Evolutionary conservation across 306 rosid species (phyloP).

Genomic region (Trifolium fragiferum): DNA sequence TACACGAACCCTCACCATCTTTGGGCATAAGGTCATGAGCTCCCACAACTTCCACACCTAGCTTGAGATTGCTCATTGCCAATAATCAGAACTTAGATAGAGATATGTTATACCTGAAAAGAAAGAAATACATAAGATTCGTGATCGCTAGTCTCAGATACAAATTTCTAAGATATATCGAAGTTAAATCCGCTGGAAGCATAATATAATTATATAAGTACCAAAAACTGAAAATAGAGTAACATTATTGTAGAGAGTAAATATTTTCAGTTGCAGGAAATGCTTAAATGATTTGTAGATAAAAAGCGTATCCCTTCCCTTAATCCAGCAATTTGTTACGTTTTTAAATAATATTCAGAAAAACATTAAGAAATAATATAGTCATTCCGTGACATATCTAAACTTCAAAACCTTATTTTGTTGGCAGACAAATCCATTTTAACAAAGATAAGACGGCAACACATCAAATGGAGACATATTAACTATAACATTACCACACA

Average conservation of each 20-base stretch:
- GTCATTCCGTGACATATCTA: neutral
- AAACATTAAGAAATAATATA: neutral
- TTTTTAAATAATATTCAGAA: neutral
- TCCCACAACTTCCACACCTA: constrained; percentile 82
- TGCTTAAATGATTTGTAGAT: neutral
- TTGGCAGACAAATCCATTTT: constrained; percentile 12
- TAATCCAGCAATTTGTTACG: neutral
- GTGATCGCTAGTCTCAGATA: neutral
- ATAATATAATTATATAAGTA: neutral
- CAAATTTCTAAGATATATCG: neutral
- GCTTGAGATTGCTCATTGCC: constrained; percentile 73
- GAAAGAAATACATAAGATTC: constrained; percentile 26
- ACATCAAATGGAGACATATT: neutral
- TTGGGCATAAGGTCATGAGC: constrained; percentile 88
- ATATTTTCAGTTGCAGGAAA: neutral
- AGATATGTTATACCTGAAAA: constrained; percentile 51
- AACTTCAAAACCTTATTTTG: neutral
- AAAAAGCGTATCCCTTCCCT: no score
- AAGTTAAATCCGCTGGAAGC: neutral
- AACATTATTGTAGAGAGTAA: neutral
- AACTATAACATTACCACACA: constrained; percentile 19
- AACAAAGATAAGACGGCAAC: constrained; percentile 17
- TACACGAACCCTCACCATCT: constrained; percentile 80
- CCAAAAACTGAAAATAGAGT: neutral
- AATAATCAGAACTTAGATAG: constrained; percentile 30